Evolutionary conservation across 495 filamentous ascomycete genomes (phyloP).

Genomic region (Neurospora sp.): DNA sequence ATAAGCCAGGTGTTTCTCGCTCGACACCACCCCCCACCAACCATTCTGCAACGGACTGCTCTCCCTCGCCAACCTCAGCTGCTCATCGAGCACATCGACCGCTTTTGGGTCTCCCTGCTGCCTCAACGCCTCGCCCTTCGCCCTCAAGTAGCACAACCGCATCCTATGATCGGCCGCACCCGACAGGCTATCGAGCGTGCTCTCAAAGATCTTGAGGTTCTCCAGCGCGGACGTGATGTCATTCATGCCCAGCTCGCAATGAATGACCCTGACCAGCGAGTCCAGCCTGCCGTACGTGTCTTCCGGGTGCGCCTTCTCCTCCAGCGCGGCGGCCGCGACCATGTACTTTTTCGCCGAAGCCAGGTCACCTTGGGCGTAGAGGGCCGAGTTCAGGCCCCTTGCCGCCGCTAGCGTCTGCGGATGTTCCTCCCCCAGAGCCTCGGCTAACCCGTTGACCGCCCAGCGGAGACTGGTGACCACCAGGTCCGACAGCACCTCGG

Average conservation of each 20-base stretch:
- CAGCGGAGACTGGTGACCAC: background rate
- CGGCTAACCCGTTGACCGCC: background rate
- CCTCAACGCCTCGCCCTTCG: background rate
- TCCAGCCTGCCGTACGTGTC: background rate
- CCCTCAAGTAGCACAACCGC: background rate
- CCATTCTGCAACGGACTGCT: background rate
- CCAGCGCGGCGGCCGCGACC: background rate
- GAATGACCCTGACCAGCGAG: background rate
- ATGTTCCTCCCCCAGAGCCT: background rate
- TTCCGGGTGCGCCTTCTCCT: background rate
- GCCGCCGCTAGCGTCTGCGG: background rate
- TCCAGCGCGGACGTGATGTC: background rate
- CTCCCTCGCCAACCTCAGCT: background rate
- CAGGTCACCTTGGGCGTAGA: background rate
- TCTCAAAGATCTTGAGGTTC: background rate
- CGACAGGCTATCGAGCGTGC: background rate
- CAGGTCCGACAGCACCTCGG: background rate
- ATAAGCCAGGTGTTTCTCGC: background rate
- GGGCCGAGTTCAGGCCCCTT: background rate
- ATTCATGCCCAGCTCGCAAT: background rate
- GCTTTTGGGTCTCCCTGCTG: background rate
- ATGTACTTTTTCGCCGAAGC: background rate
- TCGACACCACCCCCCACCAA: background rate
- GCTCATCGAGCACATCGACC: background rate
- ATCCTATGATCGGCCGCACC: background rate